phyloP scores from a whole-genome alignment of 371 early-diverging fungal species.

The Rhizopus arrhizus region DNA sequence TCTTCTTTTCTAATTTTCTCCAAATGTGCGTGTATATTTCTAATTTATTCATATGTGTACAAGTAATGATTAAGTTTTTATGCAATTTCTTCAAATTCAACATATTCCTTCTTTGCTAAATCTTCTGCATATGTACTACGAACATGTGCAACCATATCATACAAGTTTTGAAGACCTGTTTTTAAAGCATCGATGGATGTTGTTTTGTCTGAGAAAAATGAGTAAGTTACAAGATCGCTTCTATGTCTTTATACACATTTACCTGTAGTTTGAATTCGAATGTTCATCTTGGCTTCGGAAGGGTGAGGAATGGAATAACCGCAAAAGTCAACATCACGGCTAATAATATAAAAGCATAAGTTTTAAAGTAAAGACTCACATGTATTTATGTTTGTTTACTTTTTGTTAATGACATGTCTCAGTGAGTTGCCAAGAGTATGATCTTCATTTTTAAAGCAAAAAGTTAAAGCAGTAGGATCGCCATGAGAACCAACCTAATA shows the following conservation, averaged over 20 bases:
- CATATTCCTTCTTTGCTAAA: constrained; percentile 17
- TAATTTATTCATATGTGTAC: background rate
- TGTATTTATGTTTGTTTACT: constrained; percentile 56
- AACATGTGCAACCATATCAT: constrained; percentile 57
- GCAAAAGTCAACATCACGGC: constrained; percentile 92
- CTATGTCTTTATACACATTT: constrained; percentile 8
- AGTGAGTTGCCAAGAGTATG: constrained; percentile 96
- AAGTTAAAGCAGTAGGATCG: constrained; percentile 83
- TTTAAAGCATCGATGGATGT: constrained; percentile 72
- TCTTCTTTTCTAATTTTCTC: too few species aligned
- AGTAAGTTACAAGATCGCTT: background rate
- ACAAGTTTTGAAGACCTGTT: constrained; percentile 67
- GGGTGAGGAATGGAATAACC: constrained; percentile 99
- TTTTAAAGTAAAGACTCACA: background rate
- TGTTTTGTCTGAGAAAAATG: constrained; percentile 57
- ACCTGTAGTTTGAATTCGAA: constrained; percentile 94
- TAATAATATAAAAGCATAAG: constrained; percentile 28
- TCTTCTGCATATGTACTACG: constrained; percentile 58
- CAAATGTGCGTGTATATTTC: too few species aligned
- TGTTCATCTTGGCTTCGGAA: constrained; percentile 89
- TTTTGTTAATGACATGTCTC: constrained; percentile 92
- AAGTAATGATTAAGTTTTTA: constrained; percentile 5
- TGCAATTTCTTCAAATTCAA: constrained; percentile 36
- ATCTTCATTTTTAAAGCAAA: constrained; percentile 89
- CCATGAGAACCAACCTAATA: constrained; percentile 55